Percentiles rank a stretch among this genome's conserved stretches.
Conservation (phyloP, 495 filamentous ascomycete genomes). For the Talaromyces stipitatus region DNA sequence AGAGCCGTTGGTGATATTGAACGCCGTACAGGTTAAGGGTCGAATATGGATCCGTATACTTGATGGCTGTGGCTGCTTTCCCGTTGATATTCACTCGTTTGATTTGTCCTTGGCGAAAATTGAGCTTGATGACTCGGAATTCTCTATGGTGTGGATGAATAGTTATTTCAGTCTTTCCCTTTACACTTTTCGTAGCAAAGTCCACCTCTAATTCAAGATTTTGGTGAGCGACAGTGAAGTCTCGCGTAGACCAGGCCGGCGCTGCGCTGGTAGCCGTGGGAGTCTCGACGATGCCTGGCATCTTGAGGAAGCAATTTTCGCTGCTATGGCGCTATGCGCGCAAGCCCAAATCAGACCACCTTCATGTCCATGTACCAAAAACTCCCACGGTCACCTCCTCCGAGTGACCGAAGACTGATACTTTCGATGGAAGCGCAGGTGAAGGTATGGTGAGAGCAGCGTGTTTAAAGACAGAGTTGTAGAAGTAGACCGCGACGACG, state of each 20-base stretch:
- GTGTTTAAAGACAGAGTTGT: neutral
- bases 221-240: slow-evolving; percentile 67
- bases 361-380: slow-evolving; percentile 3
- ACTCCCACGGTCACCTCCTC: neutral
- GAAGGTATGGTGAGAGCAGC: neutral
- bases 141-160: slow-evolving; percentile 62
- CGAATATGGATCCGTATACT: slow-evolving; percentile 69
- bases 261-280: slow-evolving; percentile 13
- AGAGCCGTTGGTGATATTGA: slow-evolving; percentile 71
- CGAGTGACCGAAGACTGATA: neutral
- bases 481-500: neutral
- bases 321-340: slow-evolving; percentile 4
- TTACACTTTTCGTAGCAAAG: slow-evolving; percentile 64
- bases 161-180: slow-evolving; percentile 72
- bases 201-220: slow-evolving; percentile 84
- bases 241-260: slow-evolving; percentile 29
- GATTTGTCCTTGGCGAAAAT: slow-evolving; percentile 79
- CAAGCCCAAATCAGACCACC: slow-evolving; percentile 5
- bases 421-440: neutral
- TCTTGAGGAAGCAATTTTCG: slow-evolving; percentile 21
- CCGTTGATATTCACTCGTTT: slow-evolving; percentile 65
- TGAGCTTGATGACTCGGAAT: slow-evolving; percentile 63
- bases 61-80: slow-evolving; percentile 43
- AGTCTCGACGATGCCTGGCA: slow-evolving; percentile 41
- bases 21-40: slow-evolving; percentile 57